Conservation (phyloP, 371 early-diverging fungal genomes). For the Mycotypha africana region DNA sequence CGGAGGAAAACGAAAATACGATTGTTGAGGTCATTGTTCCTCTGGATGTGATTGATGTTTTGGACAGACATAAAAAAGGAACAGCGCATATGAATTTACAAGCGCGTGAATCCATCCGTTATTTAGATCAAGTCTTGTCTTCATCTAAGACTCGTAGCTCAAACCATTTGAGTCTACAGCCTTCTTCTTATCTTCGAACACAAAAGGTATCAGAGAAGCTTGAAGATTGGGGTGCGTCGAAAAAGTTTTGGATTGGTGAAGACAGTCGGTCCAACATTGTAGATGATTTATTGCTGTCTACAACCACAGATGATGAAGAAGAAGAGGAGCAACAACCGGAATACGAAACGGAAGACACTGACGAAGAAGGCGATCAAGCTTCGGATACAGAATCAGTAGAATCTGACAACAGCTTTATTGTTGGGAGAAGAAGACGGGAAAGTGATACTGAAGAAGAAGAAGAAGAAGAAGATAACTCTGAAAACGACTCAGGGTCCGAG, state of each 20-base stretch:
- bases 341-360: conserved; percentile 13
- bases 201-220: conserved; percentile 47
- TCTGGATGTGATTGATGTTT: conserved; percentile 57
- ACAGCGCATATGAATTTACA: conserved; percentile 52
- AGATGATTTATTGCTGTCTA: conserved; percentile 19
- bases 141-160: no score
- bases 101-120: conserved; percentile 75
- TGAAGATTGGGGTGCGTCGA: conserved; percentile 45
- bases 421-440: conserved; percentile 8
- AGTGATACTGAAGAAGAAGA: conserved; percentile 1
- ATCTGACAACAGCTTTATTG: conserved; percentile 8
- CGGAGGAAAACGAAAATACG: conserved; percentile 17
- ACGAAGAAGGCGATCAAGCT: conserved; percentile 11
- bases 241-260: conserved; percentile 45
- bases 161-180: no score
- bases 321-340: conserved; percentile 2
- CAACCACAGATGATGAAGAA: conserved; percentile 8
- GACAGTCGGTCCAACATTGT: conserved; percentile 19
- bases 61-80: conserved; percentile 73
- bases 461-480: background rate
- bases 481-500: background rate
- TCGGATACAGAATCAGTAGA: background rate
- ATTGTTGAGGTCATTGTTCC: conserved; percentile 56
- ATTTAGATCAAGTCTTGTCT: conserved; percentile 61
- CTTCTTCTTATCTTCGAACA: conserved; percentile 30